A percentile compares a stretch with the other conserved stretches of the same genome.
Conservation (phyloP, 208 protist genomes). For the Trypanosoma platydactyli region DNA sequence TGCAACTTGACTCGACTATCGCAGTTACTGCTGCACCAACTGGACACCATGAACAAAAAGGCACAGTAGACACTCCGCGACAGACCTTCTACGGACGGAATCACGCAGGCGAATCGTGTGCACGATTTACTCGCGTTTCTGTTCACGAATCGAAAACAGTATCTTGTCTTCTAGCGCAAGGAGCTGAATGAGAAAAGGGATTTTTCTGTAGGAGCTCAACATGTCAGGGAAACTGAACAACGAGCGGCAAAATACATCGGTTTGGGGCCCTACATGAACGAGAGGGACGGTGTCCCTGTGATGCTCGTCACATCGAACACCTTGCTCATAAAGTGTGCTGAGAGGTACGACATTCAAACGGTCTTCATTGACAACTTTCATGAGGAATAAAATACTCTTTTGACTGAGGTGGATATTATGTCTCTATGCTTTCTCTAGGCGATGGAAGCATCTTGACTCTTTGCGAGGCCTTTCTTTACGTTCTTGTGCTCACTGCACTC, state of each 20-base stretch:
- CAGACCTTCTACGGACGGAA: neutral
- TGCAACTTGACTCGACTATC: conserved; percentile 14
- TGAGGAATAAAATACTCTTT: too few species aligned
- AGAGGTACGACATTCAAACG: neutral
- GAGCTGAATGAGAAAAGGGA: conserved; percentile 10
- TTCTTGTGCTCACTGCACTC: neutral
- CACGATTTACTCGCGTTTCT: conserved; percentile 21
- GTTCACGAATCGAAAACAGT: conserved; percentile 1
- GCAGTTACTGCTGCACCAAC: conserved; percentile 18
- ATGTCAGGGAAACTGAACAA: conserved; percentile 7
- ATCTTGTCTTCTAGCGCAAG: conserved; percentile 20
- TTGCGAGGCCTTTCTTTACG: too few species aligned
- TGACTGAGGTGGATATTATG: too few species aligned
- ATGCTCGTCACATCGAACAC: conserved; percentile 17
- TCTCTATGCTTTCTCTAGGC: too few species aligned
- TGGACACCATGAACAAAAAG: conserved; percentile 26
- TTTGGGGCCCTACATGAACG: conserved; percentile 1
- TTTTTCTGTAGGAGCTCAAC: conserved; percentile 3
- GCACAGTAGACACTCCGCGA: neutral
- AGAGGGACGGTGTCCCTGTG: neutral
- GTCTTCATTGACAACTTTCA: neutral
- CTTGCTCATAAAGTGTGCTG: conserved; percentile 1
- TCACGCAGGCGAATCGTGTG: conserved; percentile 1
- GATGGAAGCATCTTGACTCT: too few species aligned
- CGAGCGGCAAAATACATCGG: conserved; percentile 1